phyloP scores from a whole-genome alignment of 1,284 basidiomycete genomes.

The Cryptococcus sp. region DNA sequence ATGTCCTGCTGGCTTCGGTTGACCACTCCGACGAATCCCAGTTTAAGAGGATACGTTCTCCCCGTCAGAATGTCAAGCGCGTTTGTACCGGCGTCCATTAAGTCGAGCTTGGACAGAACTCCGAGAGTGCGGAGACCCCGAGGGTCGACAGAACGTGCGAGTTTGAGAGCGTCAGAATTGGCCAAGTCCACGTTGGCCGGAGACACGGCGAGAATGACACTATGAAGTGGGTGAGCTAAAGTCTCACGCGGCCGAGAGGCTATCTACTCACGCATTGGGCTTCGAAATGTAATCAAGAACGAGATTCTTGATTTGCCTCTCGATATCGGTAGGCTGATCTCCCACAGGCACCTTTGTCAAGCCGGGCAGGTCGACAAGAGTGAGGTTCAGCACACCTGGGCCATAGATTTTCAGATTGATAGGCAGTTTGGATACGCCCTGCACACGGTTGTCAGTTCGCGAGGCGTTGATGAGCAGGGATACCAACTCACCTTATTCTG shows the following conservation, averaged over 20 bases:
- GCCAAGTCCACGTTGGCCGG: constrained; percentile 97
- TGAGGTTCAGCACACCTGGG: constrained; percentile 91
- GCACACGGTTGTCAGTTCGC: background rate
- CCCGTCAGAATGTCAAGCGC: constrained; percentile 95
- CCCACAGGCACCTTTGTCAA: constrained; percentile 89
- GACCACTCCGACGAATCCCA: constrained; percentile 97
- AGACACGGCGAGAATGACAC: constrained; percentile 94
- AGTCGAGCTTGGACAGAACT: constrained; percentile 93
- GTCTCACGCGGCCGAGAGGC: background rate
- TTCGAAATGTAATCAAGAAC: constrained; percentile 95
- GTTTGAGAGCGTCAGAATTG: constrained; percentile 95
- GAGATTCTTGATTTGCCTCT: constrained; percentile 90
- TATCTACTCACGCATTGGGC: constrained; percentile 76
- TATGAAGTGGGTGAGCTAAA: constrained; percentile 41
- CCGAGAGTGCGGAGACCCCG: constrained; percentile 95
- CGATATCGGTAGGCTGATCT: constrained; percentile 77
- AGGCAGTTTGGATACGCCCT: constrained; percentile 90
- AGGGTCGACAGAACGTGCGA: constrained; percentile 91
- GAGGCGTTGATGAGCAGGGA: background rate
- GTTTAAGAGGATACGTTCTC: constrained; percentile 93
- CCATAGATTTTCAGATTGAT: constrained; percentile 94
- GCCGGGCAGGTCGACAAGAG: constrained; percentile 92
- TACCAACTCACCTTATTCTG: constrained; percentile 74
- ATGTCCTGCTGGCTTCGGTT: constrained; percentile 98
- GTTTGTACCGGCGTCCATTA: constrained; percentile 99